Conservation (phyloP, 805 yeast genomes). For the Starmerella sirachaensis region DNA sequence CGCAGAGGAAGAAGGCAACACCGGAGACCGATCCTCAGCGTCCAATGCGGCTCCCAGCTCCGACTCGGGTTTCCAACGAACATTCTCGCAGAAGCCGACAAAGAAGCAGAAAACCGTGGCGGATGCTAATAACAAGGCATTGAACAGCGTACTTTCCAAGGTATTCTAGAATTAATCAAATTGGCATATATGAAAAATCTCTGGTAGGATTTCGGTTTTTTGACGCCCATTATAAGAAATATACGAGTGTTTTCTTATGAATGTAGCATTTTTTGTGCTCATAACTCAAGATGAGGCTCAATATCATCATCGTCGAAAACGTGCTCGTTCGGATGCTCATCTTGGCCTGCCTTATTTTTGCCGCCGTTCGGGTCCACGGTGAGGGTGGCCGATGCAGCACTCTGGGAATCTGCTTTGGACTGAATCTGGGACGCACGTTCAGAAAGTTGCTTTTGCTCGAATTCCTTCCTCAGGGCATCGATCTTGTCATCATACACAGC, state of each 20-base stretch:
- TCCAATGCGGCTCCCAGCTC: no score
- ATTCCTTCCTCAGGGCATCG: slow-evolving; percentile 17
- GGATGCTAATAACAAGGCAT: slow-evolving; percentile 6
- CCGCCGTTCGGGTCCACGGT: no score
- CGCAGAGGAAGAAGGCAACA: slow-evolving; percentile 22
- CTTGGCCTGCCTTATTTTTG: not conserved
- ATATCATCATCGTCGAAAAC: not conserved
- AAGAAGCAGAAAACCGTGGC: slow-evolving; percentile 4
- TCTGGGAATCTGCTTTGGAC: no score
- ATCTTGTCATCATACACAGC: slow-evolving; percentile 48
- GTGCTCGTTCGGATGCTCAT: not conserved
- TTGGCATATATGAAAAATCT: not conserved
- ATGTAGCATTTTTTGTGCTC: not conserved
- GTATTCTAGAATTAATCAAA: slow-evolving; percentile 14
- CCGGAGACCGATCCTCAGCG: no score
- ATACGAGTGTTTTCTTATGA: not conserved
- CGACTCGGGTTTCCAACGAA: slow-evolving; percentile 32
- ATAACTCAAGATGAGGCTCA: not conserved
- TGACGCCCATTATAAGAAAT: not conserved
- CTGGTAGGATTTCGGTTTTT: not conserved
- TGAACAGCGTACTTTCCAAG: slow-evolving; percentile 20
- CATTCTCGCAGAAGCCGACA: slow-evolving; percentile 60
- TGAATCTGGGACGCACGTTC: not conserved
- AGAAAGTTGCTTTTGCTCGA: not conserved
- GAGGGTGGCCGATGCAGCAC: no score